These are phyloP conservation scores for Aspergillus saccharolyticus DNA, from an alignment of 495 filamentous ascomycete genomes.

Conservation along the genomic window DNA sequence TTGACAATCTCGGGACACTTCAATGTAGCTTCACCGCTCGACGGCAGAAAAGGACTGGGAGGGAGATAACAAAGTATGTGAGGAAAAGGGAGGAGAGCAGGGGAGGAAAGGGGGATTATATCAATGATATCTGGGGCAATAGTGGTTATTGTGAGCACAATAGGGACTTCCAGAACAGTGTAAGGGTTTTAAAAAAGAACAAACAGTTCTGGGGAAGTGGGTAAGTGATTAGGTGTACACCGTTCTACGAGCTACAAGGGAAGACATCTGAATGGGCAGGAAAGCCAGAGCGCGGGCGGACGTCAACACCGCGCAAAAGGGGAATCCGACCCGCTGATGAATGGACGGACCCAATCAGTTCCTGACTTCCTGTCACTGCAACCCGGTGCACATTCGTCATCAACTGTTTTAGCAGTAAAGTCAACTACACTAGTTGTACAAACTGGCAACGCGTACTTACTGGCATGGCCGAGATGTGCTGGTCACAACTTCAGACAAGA, in stretches of 20 bases:
- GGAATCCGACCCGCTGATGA: not conserved
- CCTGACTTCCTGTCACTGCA: not conserved
- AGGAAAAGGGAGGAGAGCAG: not conserved
- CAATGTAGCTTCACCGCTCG: constrained; percentile 24
- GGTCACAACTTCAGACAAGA: not conserved
- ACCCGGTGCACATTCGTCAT: not conserved
- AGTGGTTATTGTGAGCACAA: not conserved
- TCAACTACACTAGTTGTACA: not conserved
- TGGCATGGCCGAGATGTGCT: too few species aligned
- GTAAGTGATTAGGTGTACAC: too few species aligned
- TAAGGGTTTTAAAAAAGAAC: not conserved
- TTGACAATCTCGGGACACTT: constrained; percentile 5
- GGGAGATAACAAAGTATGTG: not conserved
- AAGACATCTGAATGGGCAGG: not conserved
- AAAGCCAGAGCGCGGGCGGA: not conserved
- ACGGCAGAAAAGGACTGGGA: not conserved
- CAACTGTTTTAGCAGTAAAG: not conserved
- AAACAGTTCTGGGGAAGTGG: not conserved
- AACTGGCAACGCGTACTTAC: not conserved
- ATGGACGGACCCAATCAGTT: not conserved
- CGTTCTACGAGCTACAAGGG: too few species aligned
- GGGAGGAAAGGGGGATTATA: not conserved
- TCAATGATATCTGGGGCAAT: not conserved
- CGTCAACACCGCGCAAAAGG: constrained; percentile 3
- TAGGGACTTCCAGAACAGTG: not conserved